Percentiles rank a stretch among this genome's conserved stretches.
Evolutionary conservation across 106 monocot species (phyloP).

Genomic region (Allium sativum): DNA sequence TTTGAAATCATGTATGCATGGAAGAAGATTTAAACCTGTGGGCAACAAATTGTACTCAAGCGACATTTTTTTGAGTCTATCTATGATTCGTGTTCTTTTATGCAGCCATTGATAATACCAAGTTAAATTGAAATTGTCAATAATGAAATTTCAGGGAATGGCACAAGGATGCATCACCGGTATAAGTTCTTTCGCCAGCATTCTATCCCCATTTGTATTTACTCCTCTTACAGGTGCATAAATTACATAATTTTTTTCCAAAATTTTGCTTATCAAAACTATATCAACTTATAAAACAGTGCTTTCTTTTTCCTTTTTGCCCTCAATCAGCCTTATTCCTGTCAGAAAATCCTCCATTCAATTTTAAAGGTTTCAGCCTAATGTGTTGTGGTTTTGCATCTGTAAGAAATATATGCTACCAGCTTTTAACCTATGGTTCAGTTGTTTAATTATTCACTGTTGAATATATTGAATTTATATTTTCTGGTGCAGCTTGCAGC

Average conservation of each 20-base stretch:
- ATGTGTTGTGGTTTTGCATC: constrained; percentile 68
- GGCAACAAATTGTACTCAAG: too few relatives aligned
- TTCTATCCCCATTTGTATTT: constrained; percentile 62
- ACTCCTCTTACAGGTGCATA: constrained; percentile 79
- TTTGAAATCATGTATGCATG: too few relatives aligned
- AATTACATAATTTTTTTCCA: neutral
- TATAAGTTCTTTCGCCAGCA: constrained; percentile 77
- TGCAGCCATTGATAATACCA: too few relatives aligned
- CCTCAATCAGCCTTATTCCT: constrained; percentile 59
- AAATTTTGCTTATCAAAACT: neutral
- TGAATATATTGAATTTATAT: neutral
- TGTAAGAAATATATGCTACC: constrained; percentile 25
- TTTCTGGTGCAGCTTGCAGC: constrained; percentile 24
- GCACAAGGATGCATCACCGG: constrained; percentile 97
- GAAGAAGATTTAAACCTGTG: too few relatives aligned
- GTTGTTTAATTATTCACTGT: neutral
- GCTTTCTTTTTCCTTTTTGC: neutral
- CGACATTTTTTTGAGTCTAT: too few relatives aligned
- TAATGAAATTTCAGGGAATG: constrained; percentile 52
- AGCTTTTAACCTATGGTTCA: neutral
- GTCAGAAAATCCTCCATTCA: constrained; percentile 73
- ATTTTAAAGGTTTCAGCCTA: constrained; percentile 88
- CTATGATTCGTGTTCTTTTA: too few relatives aligned
- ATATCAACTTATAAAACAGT: neutral
- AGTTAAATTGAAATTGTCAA: too few relatives aligned